Conservation (phyloP, 2,329 filamentous ascomycete species). For the Calonectria naviculata region DNA sequence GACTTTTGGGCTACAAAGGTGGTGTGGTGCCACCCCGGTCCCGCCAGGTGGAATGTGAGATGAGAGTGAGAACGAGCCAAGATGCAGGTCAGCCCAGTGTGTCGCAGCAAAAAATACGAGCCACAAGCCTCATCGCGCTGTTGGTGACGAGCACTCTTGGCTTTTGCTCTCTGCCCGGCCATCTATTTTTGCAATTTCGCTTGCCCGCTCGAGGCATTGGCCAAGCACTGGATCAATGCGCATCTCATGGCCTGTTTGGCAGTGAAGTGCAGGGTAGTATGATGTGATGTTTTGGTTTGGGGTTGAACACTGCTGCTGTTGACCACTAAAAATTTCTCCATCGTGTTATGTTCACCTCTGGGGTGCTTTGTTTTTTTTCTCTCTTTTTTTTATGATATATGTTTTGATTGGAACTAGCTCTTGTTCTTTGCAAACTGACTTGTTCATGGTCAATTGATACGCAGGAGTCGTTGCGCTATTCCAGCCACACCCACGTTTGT, state of each 20-base stretch:
- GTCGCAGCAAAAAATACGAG: neutral
- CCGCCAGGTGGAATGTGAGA: neutral
- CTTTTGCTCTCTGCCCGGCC: neutral
- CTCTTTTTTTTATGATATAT: neutral
- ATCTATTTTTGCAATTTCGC: neutral
- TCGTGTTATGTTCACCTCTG: too few relatives aligned
- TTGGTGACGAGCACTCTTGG: neutral
- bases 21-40: neutral
- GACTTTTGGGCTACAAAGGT: neutral
- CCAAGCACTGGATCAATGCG: neutral
- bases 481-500: neutral
- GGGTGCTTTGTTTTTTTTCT: too few relatives aligned
- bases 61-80: neutral
- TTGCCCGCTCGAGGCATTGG: neutral
- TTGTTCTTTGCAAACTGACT: neutral
- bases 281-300: neutral
- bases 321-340: neutral
- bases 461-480: neutral
- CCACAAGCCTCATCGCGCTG: neutral
- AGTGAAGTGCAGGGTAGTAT: neutral
- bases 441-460: neutral
- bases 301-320: neutral
- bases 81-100: neutral
- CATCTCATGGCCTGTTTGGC: conserved; percentile 1
- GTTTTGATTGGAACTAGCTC: neutral